Base-by-base conservation (phyloP, 768 basidiomycete genomes). In the Arthromyces matolae region DNA sequence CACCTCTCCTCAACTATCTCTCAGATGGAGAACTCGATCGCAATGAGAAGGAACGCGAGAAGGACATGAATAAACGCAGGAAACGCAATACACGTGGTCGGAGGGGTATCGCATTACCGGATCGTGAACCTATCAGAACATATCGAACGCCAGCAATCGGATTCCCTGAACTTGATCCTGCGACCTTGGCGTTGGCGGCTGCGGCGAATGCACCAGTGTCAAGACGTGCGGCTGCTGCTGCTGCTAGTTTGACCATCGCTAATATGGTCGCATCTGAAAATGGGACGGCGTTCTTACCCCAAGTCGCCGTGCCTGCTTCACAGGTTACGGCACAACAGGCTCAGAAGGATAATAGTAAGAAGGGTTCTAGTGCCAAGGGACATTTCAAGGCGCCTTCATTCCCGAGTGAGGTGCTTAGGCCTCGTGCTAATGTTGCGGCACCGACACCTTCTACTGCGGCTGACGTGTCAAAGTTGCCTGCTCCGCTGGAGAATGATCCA, bases 191-290 rank as follows among this genome's bases (percentile, higher is more conserved):
- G 1, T 64, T 81, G 6, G 83, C 79, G 1, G 78, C 75, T 13
- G 80, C 84, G 0, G 80, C 80, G 3, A 80, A 73, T 45, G 83
- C 83, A 1, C 86, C 87, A 0, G 79, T 81, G 10, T 83, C 84
- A 0, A 71, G 90, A 47, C 75, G 93, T 57, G 93, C 91, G 3
- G 93, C 93, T 0, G 93, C 93, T 0, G 85, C 86, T 0, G 87
- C 87, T 5, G 90, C 90, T 3, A 81, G 82, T 5, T 54, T 87
- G 35, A 90, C 83, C n/a, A 93, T 93, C 55, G 89, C 90, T 25
- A 89, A 86, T 57, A 89, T 95, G 79, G 90, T 93, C 1, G 93
- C 93, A 1, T 88, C 87, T 1, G 93, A 94, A 68, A 93, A 93
- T 55, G 89, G 89, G 44, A 82, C 79, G 24, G 62, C 76, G 22